Evolutionary conservation across 768 basidiomycete species (phyloP).

Genomic region (Amanita phalloides): DNA sequence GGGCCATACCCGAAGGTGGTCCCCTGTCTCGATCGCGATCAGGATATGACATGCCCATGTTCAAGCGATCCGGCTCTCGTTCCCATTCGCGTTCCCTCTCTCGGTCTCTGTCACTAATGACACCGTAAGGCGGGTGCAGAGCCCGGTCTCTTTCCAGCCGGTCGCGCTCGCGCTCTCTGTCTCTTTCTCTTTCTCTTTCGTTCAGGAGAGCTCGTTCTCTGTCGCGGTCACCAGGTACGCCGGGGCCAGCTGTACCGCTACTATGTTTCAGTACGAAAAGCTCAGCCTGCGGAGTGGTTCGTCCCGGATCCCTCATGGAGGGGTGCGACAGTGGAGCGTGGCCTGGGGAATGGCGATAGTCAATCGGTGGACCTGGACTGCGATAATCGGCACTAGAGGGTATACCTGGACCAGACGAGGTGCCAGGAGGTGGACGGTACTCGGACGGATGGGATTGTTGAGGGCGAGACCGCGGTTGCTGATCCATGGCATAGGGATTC

Average conservation of each 20-base stretch:
- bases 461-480: background rate
- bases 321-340: background rate
- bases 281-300: slow-evolving; percentile 18
- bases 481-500: background rate
- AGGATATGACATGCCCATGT: slow-evolving; percentile 6
- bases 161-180: slow-evolving; percentile 5
- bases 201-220: slow-evolving; percentile 9
- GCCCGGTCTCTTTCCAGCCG: slow-evolving; percentile 10
- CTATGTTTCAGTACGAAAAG: slow-evolving; percentile 4
- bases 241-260: slow-evolving; percentile 4
- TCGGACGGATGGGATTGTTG: background rate
- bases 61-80: slow-evolving; percentile 10
- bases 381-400: slow-evolving; percentile 1
- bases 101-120: slow-evolving; percentile 11
- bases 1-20: background rate
- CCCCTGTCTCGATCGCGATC: slow-evolving; percentile 4
- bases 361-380: background rate
- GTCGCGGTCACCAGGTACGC: slow-evolving; percentile 15
- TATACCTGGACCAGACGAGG: background rate
- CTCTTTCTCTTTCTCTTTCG: slow-evolving; percentile 13
- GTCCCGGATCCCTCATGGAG: slow-evolving; percentile 18
- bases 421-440: background rate
- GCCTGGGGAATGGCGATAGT: background rate
- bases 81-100: slow-evolving; percentile 14
- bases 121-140: slow-evolving; percentile 7